Evolutionary conservation across 176 grass and related monocot genomes (phyloP), one percentile per base, ranked within the genome.

Genomic region (Aegilops tauschii): DNA sequence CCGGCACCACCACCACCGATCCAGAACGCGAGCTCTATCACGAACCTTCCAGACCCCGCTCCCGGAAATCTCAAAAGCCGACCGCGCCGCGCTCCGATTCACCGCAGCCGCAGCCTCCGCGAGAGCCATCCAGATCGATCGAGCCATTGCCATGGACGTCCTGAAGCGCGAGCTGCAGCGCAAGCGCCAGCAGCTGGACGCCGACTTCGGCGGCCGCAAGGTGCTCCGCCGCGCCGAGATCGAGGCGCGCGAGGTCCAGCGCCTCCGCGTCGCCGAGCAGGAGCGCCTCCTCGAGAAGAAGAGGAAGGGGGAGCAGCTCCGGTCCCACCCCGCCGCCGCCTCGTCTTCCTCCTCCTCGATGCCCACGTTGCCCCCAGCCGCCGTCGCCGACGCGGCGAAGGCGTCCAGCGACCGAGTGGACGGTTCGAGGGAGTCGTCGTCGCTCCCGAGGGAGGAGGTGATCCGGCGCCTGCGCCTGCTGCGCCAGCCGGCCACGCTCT

Each of bases 161-260:
- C 78, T 97, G 63, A 97, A 89, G 90, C 90, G 87, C 56, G 92
- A 97, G 84, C 90, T 93, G 17, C 84, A 91, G 90, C 81, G 86
- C 74, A 97, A 94, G 90, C 90, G 92, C 67, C 86, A 74, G 79
- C 73, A 72, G 31, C 69, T 94, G 23, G 81, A 91, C 12, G 58
- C 84, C 28, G 95, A 94, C 16, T 92, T 94, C 88, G 86, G 90
- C 30, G 81, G 90, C 77, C 78, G 90, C 44, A 94, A 86, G 49
- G 11, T 90, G 78, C 54, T 97, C 69, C 90, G 84, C 32, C 88
- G 85, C 68, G 69, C 92, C 32, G 90, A 97, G 88, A 85, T 97
- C 69, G 82, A 93, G 81, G 86, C 63, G 58, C 44, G 84, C 74
- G 78, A 94, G 82, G 80, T 97, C 6, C 86, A 94, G 65, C 86